Base-by-base conservation (phyloP, 2,329 filamentous ascomycete genomes). In the Colletotrichum higginsianum region DNA sequence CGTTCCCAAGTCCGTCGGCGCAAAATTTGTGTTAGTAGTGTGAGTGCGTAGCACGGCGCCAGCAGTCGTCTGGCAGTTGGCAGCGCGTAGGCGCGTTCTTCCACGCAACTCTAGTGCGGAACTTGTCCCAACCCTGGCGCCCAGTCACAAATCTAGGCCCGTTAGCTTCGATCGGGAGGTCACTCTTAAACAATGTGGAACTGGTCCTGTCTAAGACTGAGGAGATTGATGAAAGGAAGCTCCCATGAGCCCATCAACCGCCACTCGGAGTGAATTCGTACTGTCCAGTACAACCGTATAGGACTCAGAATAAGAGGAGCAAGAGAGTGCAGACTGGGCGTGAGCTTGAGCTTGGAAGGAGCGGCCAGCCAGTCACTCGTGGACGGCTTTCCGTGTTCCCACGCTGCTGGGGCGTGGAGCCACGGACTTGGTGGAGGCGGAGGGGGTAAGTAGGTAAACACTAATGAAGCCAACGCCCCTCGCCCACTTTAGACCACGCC, bases 381-480 rank as follows among this genome's bases (percentile, higher is more conserved):
- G 58, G 38, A 67, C 35, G 52, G 50, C 46, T 68, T 63, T 61
- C 44, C 60, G 30, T 46, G 52, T 68, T 62, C 68, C 68, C 68
- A 71, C 52, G 65, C 64, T 71, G 65, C 63, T 65, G 68, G 68
- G 64, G 68, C 68, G 55, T 53, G 57, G 64, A 63, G 68, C 68
- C 68, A 67, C 44, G 44, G 53, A 38, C 57, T 40, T 60, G 58
- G 68, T 63, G 58, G 47, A 61, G 49, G 35, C 35, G 9, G 56
- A 62, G 49, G 50, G 53, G 46, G 26, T 21, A 21, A 52, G 46
- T 44, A 40, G 30, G 46, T 35, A 40, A n/a, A 40, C 26, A 21
- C 30, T 35, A n/a, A 50, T 44, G 44, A 67, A 46, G 38, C 50
- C 56, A 67, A 49, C 35, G 61, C 68, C 67, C 67, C 61, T 67